Evolutionary conservation across 441 rosid genomes (phyloP).

Genomic region (Croton laevigatus): DNA sequence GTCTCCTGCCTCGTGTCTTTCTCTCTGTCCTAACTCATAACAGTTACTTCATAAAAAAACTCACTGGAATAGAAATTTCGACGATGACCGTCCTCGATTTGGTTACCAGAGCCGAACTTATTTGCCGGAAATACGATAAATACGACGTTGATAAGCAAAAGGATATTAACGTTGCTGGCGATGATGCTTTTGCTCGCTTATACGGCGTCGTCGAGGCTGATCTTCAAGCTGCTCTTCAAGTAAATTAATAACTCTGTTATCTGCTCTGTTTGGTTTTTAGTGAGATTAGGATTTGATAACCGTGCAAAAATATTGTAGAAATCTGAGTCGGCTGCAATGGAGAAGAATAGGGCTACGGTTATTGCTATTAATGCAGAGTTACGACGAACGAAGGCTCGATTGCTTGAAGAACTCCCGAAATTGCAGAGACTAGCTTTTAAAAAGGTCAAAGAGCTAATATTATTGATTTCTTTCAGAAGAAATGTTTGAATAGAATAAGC

Average conservation of each 20-base stretch:
- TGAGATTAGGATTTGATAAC: constrained; percentile 5
- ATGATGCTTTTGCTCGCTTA: constrained; percentile 80
- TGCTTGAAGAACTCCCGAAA: constrained; percentile 82
- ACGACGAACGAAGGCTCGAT: constrained; percentile 82
- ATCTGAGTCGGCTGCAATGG: constrained; percentile 63
- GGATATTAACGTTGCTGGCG: constrained; percentile 66
- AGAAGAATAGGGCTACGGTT: constrained; percentile 69
- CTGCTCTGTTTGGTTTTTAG: neutral
- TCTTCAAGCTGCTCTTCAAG: constrained; percentile 69
- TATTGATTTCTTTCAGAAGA: neutral
- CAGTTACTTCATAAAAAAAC: neutral
- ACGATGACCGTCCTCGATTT: constrained; percentile 86
- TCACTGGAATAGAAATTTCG: neutral
- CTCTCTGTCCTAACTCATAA: neutral
- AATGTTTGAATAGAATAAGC: neutral
- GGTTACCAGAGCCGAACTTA: constrained; percentile 77
- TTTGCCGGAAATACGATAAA: constrained; percentile 89
- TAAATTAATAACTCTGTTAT: constrained; percentile 11
- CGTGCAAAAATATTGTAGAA: constrained; percentile 36
- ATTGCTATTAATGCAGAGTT: constrained; percentile 92
- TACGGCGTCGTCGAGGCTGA: constrained; percentile 64
- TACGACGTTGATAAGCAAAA: constrained; percentile 88
- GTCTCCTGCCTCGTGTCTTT: constrained; percentile 5
- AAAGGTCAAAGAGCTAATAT: constrained; percentile 43
- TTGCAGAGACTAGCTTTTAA: constrained; percentile 84